These are phyloP conservation scores for Mycena crocata DNA, from an alignment of 768 basidiomycete species.

Conservation along the genomic window DNA sequence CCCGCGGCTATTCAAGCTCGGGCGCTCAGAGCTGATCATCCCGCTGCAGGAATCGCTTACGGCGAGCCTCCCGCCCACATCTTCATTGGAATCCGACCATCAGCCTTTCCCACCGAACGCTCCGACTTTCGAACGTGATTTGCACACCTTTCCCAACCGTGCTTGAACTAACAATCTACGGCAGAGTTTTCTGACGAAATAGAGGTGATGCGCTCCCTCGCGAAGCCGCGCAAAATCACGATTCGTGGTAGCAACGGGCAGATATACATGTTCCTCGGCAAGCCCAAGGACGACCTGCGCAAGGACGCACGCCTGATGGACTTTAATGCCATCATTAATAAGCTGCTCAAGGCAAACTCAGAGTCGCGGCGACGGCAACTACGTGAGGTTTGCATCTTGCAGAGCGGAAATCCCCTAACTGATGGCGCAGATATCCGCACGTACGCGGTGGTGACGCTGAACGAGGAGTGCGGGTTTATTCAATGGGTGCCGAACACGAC, in stretches of 20 bases:
- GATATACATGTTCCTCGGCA: constrained; percentile 91
- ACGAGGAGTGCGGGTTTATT: constrained; percentile 97
- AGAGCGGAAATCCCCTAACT: not conserved
- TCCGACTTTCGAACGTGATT: constrained; percentile 81
- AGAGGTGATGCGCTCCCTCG: constrained; percentile 91
- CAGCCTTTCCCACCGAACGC: constrained; percentile 84
- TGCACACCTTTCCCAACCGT: not conserved
- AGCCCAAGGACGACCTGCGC: constrained; percentile 96
- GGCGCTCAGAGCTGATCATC: constrained; percentile 80
- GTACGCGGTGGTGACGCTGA: constrained; percentile 97
- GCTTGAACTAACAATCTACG: not conserved
- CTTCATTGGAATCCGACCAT: constrained; percentile 69
- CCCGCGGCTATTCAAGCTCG: constrained; percentile 64
- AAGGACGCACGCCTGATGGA: constrained; percentile 99
- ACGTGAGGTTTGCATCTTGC: constrained; percentile 63
- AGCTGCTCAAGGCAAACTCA: constrained; percentile 91
- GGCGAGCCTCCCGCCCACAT: constrained; percentile 84
- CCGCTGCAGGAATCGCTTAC: constrained; percentile 95
- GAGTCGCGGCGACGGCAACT: constrained; percentile 92
- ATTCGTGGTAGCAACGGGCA: constrained; percentile 87
- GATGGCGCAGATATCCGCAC: constrained; percentile 85
- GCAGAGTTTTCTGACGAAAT: constrained; percentile 86
- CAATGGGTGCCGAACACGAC: constrained; percentile 98
- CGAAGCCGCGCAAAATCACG: constrained; percentile 90
- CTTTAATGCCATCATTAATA: constrained; percentile 97